Evolutionary conservation across 192 early-diverging fungal genomes (phyloP).

Genomic region (Backusella liffmaniae): DNA sequence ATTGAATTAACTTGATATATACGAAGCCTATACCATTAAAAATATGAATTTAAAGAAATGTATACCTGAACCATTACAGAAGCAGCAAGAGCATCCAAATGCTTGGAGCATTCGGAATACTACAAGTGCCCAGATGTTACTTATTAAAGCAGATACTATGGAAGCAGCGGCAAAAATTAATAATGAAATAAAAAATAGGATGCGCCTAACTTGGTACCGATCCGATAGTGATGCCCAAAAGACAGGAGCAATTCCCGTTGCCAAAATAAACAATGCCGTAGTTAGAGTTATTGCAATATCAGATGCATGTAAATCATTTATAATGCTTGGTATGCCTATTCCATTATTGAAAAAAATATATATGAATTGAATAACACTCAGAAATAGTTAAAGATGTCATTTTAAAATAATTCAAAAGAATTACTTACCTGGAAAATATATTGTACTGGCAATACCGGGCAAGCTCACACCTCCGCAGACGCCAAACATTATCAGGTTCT

Average conservation of each 20-base stretch:
- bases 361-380: neutral
- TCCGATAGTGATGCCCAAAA: constrained; percentile 46
- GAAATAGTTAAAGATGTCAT: constrained; percentile 8
- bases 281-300: constrained; percentile 40
- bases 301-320: constrained; percentile 36
- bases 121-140: constrained; percentile 36
- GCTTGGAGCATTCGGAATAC: constrained; percentile 43
- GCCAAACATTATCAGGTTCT: constrained; percentile 11
- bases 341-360: neutral
- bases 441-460: constrained; percentile 20
- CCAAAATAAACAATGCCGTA: constrained; percentile 44
- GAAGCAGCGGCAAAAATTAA: constrained; percentile 43
- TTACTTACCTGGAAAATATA: constrained; percentile 29
- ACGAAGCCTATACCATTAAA: neutral
- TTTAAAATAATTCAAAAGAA: neutral
- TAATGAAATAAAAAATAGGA: constrained; percentile 35
- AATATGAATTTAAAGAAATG: neutral
- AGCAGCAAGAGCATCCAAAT: constrained; percentile 42
- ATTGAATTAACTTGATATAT: neutral
- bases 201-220: constrained; percentile 39
- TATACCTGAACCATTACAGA: constrained; percentile 41
- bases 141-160: constrained; percentile 39
- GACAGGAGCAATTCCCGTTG: constrained; percentile 47
- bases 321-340: constrained; percentile 31
- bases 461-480: constrained; percentile 5